Evolutionary conservation across 1,139 yeast genomes (phyloP).

Genomic region (Diutina rugosa): DNA sequence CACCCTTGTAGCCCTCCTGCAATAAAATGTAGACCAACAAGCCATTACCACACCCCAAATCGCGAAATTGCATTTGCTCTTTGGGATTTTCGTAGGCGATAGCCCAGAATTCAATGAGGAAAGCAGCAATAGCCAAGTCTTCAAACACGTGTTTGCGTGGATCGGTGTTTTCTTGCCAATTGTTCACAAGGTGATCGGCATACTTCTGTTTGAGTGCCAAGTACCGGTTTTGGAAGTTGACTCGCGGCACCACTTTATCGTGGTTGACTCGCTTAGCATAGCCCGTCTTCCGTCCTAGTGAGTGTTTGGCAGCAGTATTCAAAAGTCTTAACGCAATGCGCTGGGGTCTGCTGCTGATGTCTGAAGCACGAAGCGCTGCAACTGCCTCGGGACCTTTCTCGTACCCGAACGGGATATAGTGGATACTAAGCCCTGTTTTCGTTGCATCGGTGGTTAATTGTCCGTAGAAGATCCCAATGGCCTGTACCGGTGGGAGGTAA

Average conservation of each 20-base stretch:
- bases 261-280: conserved; percentile 83
- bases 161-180: conserved; percentile 89
- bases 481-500: conserved; percentile 73
- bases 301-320: conserved; percentile 73
- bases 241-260: conserved; percentile 75
- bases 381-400: conserved; percentile 9
- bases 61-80: conserved; percentile 51
- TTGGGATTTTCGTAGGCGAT: conserved; percentile 17
- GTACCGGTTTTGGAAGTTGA: conserved; percentile 73
- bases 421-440: conserved; percentile 50
- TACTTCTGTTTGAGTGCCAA: conserved; percentile 72
- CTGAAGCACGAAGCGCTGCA: conserved; percentile 20
- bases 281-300: conserved; percentile 71
- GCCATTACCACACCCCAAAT: conserved; percentile 95
- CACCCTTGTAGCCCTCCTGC: conserved; percentile 71
- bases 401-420: conserved; percentile 52
- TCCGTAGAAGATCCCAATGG: conserved; percentile 62
- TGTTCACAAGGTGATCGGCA: conserved; percentile 61
- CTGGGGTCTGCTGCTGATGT: conserved; percentile 35
- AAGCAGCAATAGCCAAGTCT: conserved; percentile 92
- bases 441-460: neutral
- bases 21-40: conserved; percentile 62
- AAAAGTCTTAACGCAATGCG: conserved; percentile 74
- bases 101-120: conserved; percentile 77
- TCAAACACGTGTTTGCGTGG: conserved; percentile 95